These are phyloP conservation scores for Saccharomycopsis javanensis DNA, from an alignment of 805 yeast genomes.

Conservation along the genomic window DNA sequence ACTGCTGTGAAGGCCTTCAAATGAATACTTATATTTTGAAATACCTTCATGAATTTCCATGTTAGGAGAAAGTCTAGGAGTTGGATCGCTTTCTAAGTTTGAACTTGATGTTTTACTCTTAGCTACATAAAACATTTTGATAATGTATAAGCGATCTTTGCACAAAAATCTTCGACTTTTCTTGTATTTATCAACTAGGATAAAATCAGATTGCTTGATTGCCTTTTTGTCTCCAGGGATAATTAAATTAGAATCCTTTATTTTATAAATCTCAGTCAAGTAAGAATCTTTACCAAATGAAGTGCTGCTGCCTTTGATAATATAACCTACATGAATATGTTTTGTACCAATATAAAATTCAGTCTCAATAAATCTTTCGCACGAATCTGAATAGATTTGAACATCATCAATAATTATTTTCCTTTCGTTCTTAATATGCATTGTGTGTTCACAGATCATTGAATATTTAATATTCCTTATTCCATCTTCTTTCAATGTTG, in stretches of 20 bases:
- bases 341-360: constrained; percentile 54
- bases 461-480: background rate
- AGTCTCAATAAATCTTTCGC: constrained; percentile 45
- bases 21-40: background rate
- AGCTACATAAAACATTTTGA: constrained; percentile 6
- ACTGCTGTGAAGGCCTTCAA: background rate
- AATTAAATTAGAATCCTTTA: background rate
- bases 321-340: constrained; percentile 1
- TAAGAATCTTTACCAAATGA: constrained; percentile 25
- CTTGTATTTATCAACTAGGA: background rate
- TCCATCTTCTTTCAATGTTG: background rate
- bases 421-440: constrained; percentile 34
- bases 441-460: constrained; percentile 26
- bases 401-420: constrained; percentile 30
- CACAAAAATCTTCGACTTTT: background rate
- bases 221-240: background rate
- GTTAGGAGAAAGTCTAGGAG: background rate
- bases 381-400: constrained; percentile 37
- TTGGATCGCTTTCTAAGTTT: background rate
- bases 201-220: background rate
- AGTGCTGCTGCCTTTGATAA: constrained; percentile 27
- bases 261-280: background rate
- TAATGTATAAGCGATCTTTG: constrained; percentile 4
- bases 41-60: background rate
- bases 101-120: constrained; percentile 4